Conservation (phyloP, 1,284 basidiomycete species). For the Pyrrhoderma lamaoense region DNA sequence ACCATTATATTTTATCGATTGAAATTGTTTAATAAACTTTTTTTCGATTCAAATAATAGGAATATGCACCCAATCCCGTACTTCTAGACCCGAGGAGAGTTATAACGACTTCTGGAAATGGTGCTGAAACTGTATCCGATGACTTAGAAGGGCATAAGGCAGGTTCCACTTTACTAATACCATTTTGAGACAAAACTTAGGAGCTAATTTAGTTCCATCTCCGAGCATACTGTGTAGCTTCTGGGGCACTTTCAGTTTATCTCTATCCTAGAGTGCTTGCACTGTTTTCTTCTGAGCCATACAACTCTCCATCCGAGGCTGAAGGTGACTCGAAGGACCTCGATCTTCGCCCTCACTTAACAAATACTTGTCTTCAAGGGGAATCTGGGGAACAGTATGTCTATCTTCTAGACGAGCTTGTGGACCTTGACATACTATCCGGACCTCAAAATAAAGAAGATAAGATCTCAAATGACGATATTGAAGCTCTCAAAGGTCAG, state of each 20-base stretch:
- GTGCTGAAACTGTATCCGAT: slow-evolving; percentile 18
- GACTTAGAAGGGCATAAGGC: slow-evolving; percentile 61
- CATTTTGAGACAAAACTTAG: slow-evolving; percentile 12
- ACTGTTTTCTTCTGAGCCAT: slow-evolving; percentile 73
- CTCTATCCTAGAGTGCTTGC: slow-evolving; percentile 82
- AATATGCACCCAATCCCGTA: slow-evolving; percentile 75
- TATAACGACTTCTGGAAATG: slow-evolving; percentile 21
- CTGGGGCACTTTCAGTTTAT: slow-evolving; percentile 71
- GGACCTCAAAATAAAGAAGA: slow-evolving; percentile 11
- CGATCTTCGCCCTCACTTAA: slow-evolving; percentile 80
- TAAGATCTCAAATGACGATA: slow-evolving; percentile 41
- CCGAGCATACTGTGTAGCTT: slow-evolving; percentile 86
- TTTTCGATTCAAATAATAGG: slow-evolving; percentile 39
- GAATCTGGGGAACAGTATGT: slow-evolving; percentile 62
- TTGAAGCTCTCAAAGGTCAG: slow-evolving; percentile 52
- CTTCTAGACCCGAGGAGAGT: slow-evolving; percentile 64
- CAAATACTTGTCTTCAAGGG: slow-evolving; percentile 91
- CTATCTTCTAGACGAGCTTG: slow-evolving; percentile 69
- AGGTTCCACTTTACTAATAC: slow-evolving; percentile 22
- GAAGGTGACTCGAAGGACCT: slow-evolving; percentile 26
- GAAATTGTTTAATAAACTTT: not conserved
- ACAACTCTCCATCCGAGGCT: slow-evolving; percentile 34
- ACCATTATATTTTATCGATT: slow-evolving; percentile 20
- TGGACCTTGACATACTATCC: slow-evolving; percentile 28
- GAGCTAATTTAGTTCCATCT: slow-evolving; percentile 75